Conservation (phyloP, 225 moss, liverwort and hornwort genomes). For the Straminergon stramineum region DNA sequence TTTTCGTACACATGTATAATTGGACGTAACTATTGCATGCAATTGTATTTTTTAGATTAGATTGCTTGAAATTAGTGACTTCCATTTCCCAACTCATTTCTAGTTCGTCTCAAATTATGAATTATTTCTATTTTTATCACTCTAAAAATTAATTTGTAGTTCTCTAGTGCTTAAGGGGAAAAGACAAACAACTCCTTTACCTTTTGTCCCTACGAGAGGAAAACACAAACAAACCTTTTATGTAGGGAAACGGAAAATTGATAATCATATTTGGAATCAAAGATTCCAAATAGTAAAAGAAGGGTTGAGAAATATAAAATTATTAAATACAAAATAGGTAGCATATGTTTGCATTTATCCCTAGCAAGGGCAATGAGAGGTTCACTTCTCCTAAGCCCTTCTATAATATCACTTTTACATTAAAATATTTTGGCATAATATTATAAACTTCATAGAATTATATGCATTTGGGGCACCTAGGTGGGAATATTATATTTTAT, state of each 20-base stretch:
- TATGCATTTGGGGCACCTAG: too few species aligned
- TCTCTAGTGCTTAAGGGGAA: fast-evolving
- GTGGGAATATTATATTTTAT: neutral
- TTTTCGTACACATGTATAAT: neutral
- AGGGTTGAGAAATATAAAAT: neutral
- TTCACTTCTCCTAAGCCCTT: neutral
- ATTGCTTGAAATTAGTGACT: neutral
- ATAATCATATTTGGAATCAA: neutral
- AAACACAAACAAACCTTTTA: neutral
- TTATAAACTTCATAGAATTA: neutral
- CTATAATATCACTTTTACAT: neutral
- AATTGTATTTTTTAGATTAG: neutral
- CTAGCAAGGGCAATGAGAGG: neutral
- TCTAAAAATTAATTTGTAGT: neutral
- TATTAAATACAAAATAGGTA: neutral
- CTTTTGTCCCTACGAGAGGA: fast-evolving
- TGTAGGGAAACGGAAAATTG: neutral
- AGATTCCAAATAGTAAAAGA: neutral
- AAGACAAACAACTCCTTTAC: neutral
- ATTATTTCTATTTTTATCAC: too few species aligned
- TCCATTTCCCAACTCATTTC: neutral
- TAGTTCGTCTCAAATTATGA: neutral
- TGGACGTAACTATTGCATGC: neutral
- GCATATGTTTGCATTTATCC: neutral
- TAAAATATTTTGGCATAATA: neutral